Percentiles rank a stretch among this genome's conserved stretches.
Evolutionary conservation across 2,329 filamentous ascomycete genomes (phyloP).

Genomic region (Trichoderma koningii): DNA sequence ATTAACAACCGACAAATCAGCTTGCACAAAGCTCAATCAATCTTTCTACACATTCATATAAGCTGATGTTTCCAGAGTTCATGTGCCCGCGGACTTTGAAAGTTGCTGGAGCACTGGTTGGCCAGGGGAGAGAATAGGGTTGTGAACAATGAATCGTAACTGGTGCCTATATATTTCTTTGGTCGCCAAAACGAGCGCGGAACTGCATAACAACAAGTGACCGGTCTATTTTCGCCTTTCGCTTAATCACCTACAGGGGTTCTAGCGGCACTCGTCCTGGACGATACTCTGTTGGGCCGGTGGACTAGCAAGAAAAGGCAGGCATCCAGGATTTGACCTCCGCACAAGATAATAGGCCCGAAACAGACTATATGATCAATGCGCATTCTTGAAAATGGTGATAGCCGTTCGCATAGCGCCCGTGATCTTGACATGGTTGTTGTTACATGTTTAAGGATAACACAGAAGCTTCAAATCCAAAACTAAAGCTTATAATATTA

Average conservation of each 20-base stretch:
- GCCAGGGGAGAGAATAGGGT: no score
- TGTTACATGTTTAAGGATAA: conserved; percentile 6
- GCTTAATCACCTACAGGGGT: neutral
- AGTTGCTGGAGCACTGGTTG: no score
- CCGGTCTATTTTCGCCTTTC: neutral
- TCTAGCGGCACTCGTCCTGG: neutral
- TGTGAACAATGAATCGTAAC: no score
- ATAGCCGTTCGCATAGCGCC: neutral
- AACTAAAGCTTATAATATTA: neutral
- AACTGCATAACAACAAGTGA: neutral
- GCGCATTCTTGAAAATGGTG: neutral
- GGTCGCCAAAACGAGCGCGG: no score
- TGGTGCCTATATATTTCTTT: no score
- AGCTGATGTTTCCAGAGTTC: neutral
- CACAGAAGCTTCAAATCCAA: conserved; percentile 10
- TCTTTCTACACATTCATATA: neutral
- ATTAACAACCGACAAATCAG: neutral
- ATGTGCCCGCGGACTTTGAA: neutral
- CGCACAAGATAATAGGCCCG: neutral
- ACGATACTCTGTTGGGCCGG: neutral
- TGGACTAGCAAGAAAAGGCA: neutral
- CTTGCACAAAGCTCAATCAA: neutral
- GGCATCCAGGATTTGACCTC: neutral
- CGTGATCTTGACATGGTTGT: neutral
- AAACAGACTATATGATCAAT: neutral